Evolutionary conservation across 768 basidiomycete species (phyloP), one percentile per base, ranked within the genome.

Genomic region (Boletus bicolor): DNA sequence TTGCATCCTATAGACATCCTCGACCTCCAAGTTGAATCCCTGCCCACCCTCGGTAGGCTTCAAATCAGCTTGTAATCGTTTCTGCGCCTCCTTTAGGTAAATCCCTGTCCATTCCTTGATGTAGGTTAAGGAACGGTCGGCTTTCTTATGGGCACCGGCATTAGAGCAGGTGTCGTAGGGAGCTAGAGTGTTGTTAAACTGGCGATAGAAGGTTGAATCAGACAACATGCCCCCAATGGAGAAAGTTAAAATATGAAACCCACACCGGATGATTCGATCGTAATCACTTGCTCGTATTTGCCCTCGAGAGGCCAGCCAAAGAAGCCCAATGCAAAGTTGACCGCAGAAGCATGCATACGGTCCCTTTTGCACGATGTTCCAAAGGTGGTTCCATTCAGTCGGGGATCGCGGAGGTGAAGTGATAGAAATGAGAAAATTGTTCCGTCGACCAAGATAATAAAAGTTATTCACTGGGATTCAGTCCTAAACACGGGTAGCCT

Each of bases 161-260:
- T 94, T 94, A 5, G 81, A 79, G 64, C 93, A 90, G 75, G 89
- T 91, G 54, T 80, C 79, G 60, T 93, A 94, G 4, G 93, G 93
- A 0, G 92, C 80, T 5, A 97, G 82, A 1, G 93, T 93, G 68
- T 89, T 89, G 72, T 91, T 92, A 66, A 87, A 89, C 80, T 88
- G 46, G 30, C 8, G 17, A 36, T 4, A 21, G 11, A 24, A 19
- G 10, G 7, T 15, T 5, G 15, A 2, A 1, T 57, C 32, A 47
- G 43, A 44, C 35, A 36, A 46, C 17, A 36, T 4, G 1, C 2
- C 10, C 2, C 3, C 12, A 7, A 30, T 5, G 8, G 37, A 8
- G 37, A 11, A 65, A 62, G 45, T 66, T 60, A 17, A 28, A n/a
- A 34, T 50, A 57, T 15, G 66, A 53, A 58, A 61, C 84, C 66